Percentiles rank a stretch among this genome's conserved stretches.
phyloP scores from a whole-genome alignment of 2,329 filamentous ascomycete species.

The Fusarium poae region DNA sequence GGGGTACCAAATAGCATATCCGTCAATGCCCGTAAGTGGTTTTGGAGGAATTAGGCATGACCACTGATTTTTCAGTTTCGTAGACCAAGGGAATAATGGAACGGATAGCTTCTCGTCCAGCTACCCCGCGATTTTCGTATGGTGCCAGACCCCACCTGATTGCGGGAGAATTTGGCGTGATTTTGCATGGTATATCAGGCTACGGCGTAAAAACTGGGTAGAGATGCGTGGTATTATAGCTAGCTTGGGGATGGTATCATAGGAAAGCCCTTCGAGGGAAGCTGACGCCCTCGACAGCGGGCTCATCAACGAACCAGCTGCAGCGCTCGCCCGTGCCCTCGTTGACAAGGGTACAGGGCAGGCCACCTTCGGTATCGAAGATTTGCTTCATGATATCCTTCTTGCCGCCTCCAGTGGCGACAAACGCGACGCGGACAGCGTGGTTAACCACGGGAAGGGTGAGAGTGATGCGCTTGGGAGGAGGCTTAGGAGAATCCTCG shows the following conservation, averaged over 20 bases:
- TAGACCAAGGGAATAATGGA: constrained; percentile 7
- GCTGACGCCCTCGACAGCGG: constrained; percentile 85
- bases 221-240: constrained; percentile 22
- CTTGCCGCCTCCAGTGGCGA: constrained; percentile 91
- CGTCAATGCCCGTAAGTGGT: constrained; percentile 19
- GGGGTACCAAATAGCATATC: constrained; percentile 7
- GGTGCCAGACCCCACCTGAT: constrained; percentile 26
- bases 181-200: constrained; percentile 24
- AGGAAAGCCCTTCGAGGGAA: constrained; percentile 81
- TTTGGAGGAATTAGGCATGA: constrained; percentile 9
- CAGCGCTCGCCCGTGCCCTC: constrained; percentile 84
- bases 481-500: constrained; percentile 94
- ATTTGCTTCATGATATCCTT: constrained; percentile 93
- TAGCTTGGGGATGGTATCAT: constrained; percentile 48
- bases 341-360: constrained; percentile 92
- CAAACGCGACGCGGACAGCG: constrained; percentile 87
- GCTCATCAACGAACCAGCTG: constrained; percentile 93
- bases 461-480: constrained; percentile 89
- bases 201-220: constrained; percentile 23
- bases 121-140: constrained; percentile 38
- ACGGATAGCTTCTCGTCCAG: constrained; percentile 28
- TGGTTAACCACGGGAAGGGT: constrained; percentile 92
- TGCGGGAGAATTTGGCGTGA: constrained; percentile 15
- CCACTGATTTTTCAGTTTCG: constrained; percentile 2
- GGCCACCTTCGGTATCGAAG: constrained; percentile 80